Base-by-base conservation (phyloP, 2,329 filamentous ascomycete species). In the Paecilomyces dactylethromorphus region DNA sequence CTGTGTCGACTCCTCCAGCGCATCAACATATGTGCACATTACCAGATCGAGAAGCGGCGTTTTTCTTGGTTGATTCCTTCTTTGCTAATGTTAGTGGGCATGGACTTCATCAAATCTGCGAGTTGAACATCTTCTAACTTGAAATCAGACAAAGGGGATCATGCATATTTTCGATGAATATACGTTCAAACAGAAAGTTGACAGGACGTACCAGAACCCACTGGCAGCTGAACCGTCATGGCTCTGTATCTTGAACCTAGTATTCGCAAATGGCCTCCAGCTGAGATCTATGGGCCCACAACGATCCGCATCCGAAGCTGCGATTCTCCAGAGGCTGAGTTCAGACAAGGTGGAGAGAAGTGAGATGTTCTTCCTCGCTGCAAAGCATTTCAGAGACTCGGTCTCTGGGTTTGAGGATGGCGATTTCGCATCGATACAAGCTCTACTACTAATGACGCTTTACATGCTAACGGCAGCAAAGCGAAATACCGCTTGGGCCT, bases 361-460 rank as follows among this genome's bases (percentile, higher is more conserved):
- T n/a, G 85, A 88, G 62, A 71, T 83, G 11, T 87, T 88, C 67
- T 89, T 85, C 65, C 74, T 80, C 15, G 84, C 81, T 61, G 86
- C 85, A 4, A 84, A 82, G 62, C 77, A 75, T 50, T 73, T 87
- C 15, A 75, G 74, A 35, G 78, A 80, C 57, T 78, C 77, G 8
- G 69, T 76, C 56, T 74, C 70, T 2, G 77, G 83, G 0, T 81
- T 87, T 54, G 85, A 87, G 65, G 82, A 87, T 64, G 82, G 81
- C 22, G 82, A 86, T 58, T 82, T 88, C 59, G 87, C 85, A 82
- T 84, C 84, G 12, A 79, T 89, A 53, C 85, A 88, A 66, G 84
- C 84, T 1, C 73, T 88, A 51, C 72, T 84, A 0, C 72, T 89
- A 35, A 87, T 88, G 82, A 79, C 85, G 0, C 70, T 87, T 1